These are phyloP conservation scores for Termitomyces sp. DNA, from an alignment of 768 basidiomycete genomes.

Conservation along the genomic window DNA sequence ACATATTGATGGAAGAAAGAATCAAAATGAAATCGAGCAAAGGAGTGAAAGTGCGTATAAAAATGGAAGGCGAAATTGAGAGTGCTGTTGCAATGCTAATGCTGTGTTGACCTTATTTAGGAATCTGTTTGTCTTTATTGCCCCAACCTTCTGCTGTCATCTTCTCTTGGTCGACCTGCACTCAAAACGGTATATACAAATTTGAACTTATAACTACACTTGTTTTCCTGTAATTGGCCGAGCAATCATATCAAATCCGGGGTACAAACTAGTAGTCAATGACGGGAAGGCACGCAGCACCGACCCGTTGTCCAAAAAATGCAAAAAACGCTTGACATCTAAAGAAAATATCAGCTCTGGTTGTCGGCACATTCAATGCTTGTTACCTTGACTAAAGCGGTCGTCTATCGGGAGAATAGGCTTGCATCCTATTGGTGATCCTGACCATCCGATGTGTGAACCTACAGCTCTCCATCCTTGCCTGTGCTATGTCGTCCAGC, in stretches of 20 bases:
- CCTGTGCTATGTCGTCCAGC: slow-evolving; percentile 70
- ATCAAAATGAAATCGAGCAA: slow-evolving; percentile 8
- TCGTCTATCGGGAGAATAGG: slow-evolving; percentile 18
- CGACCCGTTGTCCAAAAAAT: background rate
- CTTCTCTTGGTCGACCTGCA: background rate
- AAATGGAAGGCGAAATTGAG: background rate
- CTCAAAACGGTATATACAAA: background rate
- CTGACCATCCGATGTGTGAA: slow-evolving; percentile 55
- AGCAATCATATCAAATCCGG: too few species aligned
- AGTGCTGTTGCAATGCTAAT: background rate
- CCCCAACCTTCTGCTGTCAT: background rate
- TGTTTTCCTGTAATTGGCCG: background rate
- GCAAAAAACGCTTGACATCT: background rate
- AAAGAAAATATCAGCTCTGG: background rate
- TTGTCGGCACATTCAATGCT: background rate
- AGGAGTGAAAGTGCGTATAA: slow-evolving; percentile 10
- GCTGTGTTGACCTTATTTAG: background rate
- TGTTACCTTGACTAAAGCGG: slow-evolving; percentile 5
- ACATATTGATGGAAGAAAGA: slow-evolving; percentile 25
- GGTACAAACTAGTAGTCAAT: background rate
- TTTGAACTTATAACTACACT: background rate
- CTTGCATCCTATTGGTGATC: slow-evolving; percentile 30
- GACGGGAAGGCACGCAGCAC: background rate
- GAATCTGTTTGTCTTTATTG: background rate
- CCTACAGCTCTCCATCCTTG: slow-evolving; percentile 73